Percentiles rank a stretch among this genome's conserved stretches.
Conservation (phyloP, 1,284 basidiomycete species). For the Coniferiporia sulphurascens region DNA sequence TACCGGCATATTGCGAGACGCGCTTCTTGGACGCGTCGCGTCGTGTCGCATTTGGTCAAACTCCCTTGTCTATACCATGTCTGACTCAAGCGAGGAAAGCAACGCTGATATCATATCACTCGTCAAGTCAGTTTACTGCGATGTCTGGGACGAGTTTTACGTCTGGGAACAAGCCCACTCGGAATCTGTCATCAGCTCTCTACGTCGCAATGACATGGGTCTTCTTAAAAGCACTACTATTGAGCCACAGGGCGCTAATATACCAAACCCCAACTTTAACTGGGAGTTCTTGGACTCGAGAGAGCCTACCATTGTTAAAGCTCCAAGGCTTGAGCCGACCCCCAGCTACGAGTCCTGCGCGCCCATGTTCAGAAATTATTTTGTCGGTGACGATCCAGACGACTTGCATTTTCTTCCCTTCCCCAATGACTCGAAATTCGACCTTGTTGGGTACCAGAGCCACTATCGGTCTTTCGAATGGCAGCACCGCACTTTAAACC, state of each 20-base stretch:
- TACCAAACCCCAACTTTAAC: neutral
- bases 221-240: neutral
- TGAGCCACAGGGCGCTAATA: neutral
- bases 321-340: slow-evolving; percentile 30
- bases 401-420: slow-evolving; percentile 55
- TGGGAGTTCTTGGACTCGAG: neutral
- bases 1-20: too few relatives aligned
- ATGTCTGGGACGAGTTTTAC: slow-evolving; percentile 21
- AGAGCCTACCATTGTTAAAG: neutral
- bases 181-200: neutral
- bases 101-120: neutral
- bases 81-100: neutral
- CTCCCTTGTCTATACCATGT: neutral
- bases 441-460: slow-evolving; percentile 33
- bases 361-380: slow-evolving; percentile 39
- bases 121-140: slow-evolving; percentile 12
- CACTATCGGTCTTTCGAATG: slow-evolving; percentile 45
- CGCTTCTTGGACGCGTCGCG: neutral
- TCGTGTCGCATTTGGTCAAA: neutral
- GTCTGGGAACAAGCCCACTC: slow-evolving; percentile 19
- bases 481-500: slow-evolving; percentile 37
- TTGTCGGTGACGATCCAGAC: slow-evolving; percentile 51
- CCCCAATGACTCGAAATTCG: slow-evolving; percentile 48
- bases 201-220: neutral
- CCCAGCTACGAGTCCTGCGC: slow-evolving; percentile 49